Conservation (phyloP, 2,329 filamentous ascomycete species). For the Colletotrichum sp. region DNA sequence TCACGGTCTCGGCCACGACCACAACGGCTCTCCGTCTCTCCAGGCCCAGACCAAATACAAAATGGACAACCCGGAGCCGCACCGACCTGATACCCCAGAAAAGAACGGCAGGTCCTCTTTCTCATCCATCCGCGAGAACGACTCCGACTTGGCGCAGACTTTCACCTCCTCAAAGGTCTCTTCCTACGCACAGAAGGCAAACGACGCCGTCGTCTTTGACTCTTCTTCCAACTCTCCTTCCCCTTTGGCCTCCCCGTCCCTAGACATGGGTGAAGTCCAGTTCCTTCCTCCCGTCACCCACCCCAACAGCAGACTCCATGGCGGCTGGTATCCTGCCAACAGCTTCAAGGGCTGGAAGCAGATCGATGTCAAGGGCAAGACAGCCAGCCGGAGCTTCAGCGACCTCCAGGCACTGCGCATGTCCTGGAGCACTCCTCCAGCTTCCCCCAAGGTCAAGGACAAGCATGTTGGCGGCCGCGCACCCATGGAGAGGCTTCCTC, state of each 20-base stretch:
- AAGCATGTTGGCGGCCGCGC: constrained; percentile 53
- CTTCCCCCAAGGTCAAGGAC: constrained; percentile 33
- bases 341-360: constrained; percentile 68
- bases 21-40: not conserved
- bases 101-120: constrained; percentile 59
- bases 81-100: constrained; percentile 34
- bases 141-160: constrained; percentile 63
- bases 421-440: constrained; percentile 54
- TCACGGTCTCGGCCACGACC: not conserved
- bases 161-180: constrained; percentile 70
- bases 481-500: constrained; percentile 70
- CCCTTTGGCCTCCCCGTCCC: constrained; percentile 24
- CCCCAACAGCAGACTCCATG: constrained; percentile 61
- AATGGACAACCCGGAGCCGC: constrained; percentile 30
- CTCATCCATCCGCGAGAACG: constrained; percentile 66
- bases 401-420: constrained; percentile 62
- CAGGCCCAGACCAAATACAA: constrained; percentile 24
- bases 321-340: constrained; percentile 63
- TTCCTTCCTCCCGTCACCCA: constrained; percentile 60
- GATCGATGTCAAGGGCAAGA: constrained; percentile 63
- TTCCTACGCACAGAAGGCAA: constrained; percentile 52
- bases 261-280: constrained; percentile 42
- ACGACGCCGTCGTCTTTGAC: constrained; percentile 58
- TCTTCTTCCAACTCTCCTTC: constrained; percentile 50
- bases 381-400: constrained; percentile 65